Percentiles rank a stretch among this genome's conserved stretches.
These are phyloP conservation scores for Cladosporium colombiae DNA, from an alignment of 2,329 filamentous ascomycete species.

Conservation along the genomic window DNA sequence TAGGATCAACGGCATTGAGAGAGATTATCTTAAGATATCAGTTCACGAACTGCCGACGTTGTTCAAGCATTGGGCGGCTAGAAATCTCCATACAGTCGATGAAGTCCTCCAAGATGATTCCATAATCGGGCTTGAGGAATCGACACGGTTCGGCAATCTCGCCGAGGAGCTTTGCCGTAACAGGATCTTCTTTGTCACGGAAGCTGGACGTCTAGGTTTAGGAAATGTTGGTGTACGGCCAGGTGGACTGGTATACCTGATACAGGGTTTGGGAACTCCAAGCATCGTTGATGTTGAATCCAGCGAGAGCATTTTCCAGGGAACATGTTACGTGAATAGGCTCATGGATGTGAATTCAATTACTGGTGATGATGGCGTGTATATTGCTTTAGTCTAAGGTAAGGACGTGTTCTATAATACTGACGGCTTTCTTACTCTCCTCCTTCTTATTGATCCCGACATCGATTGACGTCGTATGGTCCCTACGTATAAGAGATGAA, in stretches of 20 bases:
- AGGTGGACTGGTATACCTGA: neutral
- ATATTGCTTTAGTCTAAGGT: conserved; percentile 2
- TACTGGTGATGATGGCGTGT: neutral
- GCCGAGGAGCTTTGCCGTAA: conserved; percentile 6
- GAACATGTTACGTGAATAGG: conserved; percentile 1
- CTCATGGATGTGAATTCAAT: conserved; percentile 8
- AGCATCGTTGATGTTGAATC: neutral
- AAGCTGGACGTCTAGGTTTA: neutral
- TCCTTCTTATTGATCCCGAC: neutral
- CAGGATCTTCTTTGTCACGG: neutral
- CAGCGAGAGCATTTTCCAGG: neutral
- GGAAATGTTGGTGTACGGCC: neutral
- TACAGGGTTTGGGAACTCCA: neutral
- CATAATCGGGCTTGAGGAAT: neutral
- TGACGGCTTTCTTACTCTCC: neutral
- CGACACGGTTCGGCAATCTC: neutral
- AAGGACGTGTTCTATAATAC: conserved; percentile 6
- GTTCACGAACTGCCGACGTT: neutral
- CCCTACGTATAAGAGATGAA: conserved; percentile 3
- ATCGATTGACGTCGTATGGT: neutral
- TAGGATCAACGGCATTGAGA: neutral
- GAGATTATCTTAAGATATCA: conserved; percentile 2
- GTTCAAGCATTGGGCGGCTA: neutral
- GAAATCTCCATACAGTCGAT: neutral
- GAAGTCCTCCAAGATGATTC: neutral